A percentile compares a stretch with the other conserved stretches of the same genome.
phyloP scores from a whole-genome alignment of 2,329 filamentous ascomycete species.

The Sporothrix inflata region DNA sequence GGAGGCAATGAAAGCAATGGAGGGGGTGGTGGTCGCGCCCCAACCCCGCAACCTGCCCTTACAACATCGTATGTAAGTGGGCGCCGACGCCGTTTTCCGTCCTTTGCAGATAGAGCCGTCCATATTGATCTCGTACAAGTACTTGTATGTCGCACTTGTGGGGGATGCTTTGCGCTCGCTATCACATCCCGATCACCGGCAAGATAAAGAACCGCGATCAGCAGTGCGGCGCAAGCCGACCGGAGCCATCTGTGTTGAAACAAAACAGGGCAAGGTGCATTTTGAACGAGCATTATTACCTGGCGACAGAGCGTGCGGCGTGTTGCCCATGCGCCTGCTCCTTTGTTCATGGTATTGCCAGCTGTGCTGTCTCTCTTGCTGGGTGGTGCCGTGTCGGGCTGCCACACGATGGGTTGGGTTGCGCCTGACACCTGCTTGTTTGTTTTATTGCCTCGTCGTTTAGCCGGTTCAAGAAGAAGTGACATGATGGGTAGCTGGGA shows the following conservation, averaged over 20 bases:
- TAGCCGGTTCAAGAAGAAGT: not conserved
- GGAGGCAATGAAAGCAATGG: not conserved
- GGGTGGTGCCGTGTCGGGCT: not conserved
- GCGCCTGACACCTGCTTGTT: not conserved
- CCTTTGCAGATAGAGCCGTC: not conserved
- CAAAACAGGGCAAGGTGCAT: not conserved
- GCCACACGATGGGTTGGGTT: not conserved
- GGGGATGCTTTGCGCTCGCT: constrained; percentile 15
- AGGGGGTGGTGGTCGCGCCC: not conserved
- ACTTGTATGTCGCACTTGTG: not conserved
- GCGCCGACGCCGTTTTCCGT: not conserved
- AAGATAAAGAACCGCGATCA: constrained; percentile 13
- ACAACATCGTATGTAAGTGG: not conserved
- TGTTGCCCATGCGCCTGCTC: no score
- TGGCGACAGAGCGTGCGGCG: no score
- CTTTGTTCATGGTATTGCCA: not conserved
- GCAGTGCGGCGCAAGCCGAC: constrained; percentile 2
- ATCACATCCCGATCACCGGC: constrained; percentile 20
- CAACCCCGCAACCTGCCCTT: not conserved
- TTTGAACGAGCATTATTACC: not conserved
- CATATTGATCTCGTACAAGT: not conserved
- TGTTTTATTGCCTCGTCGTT: not conserved
- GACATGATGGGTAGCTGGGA: not conserved
- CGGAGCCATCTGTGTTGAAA: not conserved
- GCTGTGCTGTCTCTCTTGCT: no score